A percentile compares a stretch with the other conserved stretches of the same genome.
These are phyloP conservation scores for Annulohypoxylon truncatum DNA, from an alignment of 2,329 filamentous ascomycete genomes.

Conservation along the genomic window DNA sequence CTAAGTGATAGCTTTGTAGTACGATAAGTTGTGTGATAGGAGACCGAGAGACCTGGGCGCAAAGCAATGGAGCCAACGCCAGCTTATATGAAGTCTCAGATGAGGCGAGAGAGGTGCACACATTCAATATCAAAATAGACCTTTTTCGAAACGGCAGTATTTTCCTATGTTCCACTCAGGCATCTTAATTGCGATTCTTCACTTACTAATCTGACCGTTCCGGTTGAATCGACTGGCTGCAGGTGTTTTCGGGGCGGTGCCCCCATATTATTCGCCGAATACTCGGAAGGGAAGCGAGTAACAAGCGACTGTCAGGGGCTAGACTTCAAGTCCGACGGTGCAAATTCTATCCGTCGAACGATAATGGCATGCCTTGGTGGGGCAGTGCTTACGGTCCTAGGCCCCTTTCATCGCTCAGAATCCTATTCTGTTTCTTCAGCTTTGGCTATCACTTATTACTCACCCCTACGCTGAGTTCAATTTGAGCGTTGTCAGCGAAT, in stretches of 20 bases:
- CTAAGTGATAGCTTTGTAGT: no score
- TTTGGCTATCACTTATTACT: neutral
- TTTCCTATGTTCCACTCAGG: neutral
- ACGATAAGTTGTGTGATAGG: no score
- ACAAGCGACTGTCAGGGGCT: neutral
- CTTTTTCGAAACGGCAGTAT: neutral
- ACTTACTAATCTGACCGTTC: constrained; percentile 5
- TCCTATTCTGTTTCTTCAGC: neutral
- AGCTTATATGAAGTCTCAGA: neutral
- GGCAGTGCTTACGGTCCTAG: neutral
- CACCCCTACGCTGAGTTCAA: neutral
- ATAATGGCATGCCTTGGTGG: neutral
- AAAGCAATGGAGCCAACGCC: neutral
- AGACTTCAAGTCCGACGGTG: constrained; percentile 4
- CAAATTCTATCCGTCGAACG: constrained; percentile 21
- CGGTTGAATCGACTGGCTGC: neutral
- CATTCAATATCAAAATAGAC: neutral
- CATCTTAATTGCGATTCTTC: neutral
- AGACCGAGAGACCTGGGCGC: neutral
- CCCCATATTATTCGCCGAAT: neutral
- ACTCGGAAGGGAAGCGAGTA: neutral
- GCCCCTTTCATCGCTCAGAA: neutral
- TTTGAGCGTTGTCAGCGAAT: neutral
- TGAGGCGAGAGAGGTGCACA: neutral
- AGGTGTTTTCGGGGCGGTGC: neutral